Evolutionary conservation across 169 alveolate species (phyloP), one percentile per base, ranked within the genome.

Genomic region (Cryptosporidium meleagridis): DNA sequence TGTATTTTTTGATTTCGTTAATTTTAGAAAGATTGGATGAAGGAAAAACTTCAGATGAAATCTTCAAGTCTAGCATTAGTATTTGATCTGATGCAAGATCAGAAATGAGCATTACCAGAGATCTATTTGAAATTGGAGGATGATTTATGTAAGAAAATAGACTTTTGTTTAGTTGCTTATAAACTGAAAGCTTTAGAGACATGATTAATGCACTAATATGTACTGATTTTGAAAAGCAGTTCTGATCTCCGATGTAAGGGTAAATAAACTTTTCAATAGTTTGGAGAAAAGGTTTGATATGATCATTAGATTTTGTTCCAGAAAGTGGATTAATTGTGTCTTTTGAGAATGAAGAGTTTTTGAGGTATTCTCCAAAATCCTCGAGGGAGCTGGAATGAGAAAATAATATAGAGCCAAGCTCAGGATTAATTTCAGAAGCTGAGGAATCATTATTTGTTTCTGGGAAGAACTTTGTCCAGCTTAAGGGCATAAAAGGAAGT

Each of bases 201-300:
- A 65, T 45, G 18, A 80, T 58, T 44, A 80, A 62, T 8, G 67
- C 68, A 33, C 75, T 59, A 10, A 80, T 4, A 31, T 80, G 89
- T 2, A 80, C 48, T 21, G 7, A 44, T 45, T 33, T 59, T 80
- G 89, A 80, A 44, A 59, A 62, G 52, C 89, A 80, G 35, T 67
- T 61, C 37, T 29, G 58, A 62, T 80, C 69, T 23, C 89, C 89
- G 26, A 80, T 65, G 23, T 21, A 80, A 33, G 89, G 89, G 53
- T 62, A 80, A 8, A 26, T 45, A 29, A 80, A 80, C 37, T 45
- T 59, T 33, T 80, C 89, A 26, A 39, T 26, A 16, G 69, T 62
- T 59, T 80, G 80, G 0, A 62, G 35, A 23, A 48, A 73, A n/a
- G 6, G 12, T 16, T 44, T 6, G 12, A 23, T 35, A 5, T 16